Base-by-base conservation (phyloP, 1,139 yeast genomes). In the Scheffersomyces titani region DNA sequence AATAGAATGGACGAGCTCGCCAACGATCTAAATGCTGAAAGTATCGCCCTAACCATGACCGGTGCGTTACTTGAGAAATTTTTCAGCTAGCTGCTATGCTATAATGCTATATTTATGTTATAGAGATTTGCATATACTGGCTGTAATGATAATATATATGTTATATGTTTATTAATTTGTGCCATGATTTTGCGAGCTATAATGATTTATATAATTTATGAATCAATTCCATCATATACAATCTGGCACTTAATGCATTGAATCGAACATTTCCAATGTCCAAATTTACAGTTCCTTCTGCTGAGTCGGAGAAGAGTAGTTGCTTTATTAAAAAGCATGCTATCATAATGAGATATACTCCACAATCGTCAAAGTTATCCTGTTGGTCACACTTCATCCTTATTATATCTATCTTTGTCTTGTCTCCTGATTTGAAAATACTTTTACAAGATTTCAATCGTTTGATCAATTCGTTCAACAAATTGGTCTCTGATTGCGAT, bases 301-400 rank as follows among this genome's bases (percentile, higher is more conserved):
- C 40, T 30, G 40, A 7, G 3, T 53, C 62, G 11, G 52, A 51
- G 36, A 50, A 46, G 16, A 57, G 48, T 49, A 64, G 50, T 44
- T 52, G 58, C 18, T 70, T 63, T 4, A 77, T 60, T 57, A 79
- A 66, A 55, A 65, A 68, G 56, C 81, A 74, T 9, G 82, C 71
- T 21, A 74, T 71, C 83, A 79, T 78, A 36, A 77, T 66, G 52
- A 77, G 64, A 60, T 69, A 78, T 5, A 80, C 78, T 0, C 84
- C 84, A 63, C 84, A 80, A 63, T 80, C 84, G 61, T 79, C 83
- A 52, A 75, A 77, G 59, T 80, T 80, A 6, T 70, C 65, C 59
- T 80, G 84, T 59, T 80, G 84, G 60, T 76, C 77, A 54, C 81
- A 77, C 50, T 67, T 66, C 70, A 74, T 68, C 36, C 66, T 63